Evolutionary conservation across 192 early-diverging fungal species (phyloP).

Genomic region (Pilobolus umbonatus): DNA sequence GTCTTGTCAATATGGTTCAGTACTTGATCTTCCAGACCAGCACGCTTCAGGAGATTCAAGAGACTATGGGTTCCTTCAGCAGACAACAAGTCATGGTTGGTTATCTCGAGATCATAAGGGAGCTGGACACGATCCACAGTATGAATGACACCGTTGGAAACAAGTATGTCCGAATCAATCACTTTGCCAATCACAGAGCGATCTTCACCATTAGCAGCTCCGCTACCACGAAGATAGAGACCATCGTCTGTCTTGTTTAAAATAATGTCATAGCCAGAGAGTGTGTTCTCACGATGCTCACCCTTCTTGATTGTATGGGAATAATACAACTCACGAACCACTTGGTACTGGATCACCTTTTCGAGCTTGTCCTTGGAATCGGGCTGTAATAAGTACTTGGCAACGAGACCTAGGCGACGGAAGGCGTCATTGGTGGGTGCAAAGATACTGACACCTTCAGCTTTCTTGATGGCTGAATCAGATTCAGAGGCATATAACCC

Average conservation of each 20-base stretch:
- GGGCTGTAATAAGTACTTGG: slow-evolving; percentile 39
- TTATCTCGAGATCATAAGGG: slow-evolving; percentile 39
- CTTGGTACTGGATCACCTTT: slow-evolving; percentile 53
- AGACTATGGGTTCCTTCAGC: slow-evolving; percentile 33
- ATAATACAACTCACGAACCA: slow-evolving; percentile 39
- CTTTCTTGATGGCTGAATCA: slow-evolving; percentile 38
- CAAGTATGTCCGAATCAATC: slow-evolving; percentile 31
- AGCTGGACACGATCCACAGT: slow-evolving; percentile 40
- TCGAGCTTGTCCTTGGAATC: slow-evolving; percentile 29
- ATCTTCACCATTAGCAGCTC: slow-evolving; percentile 24
- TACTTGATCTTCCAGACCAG: slow-evolving; percentile 38
- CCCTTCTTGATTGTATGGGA: slow-evolving; percentile 32
- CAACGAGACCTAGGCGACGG: slow-evolving; percentile 51
- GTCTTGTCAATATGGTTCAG: slow-evolving; percentile 28
- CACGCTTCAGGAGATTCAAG: slow-evolving; percentile 33
- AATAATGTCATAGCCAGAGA: slow-evolving; percentile 35
- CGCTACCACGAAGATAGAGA: slow-evolving; percentile 9
- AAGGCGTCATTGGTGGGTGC: slow-evolving; percentile 61
- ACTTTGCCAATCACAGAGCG: slow-evolving; percentile 20
- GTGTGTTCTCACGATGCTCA: slow-evolving; percentile 28
- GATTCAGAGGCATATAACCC: slow-evolving; percentile 48
- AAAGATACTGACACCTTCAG: slow-evolving; percentile 57
- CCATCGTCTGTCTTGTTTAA: slow-evolving; percentile 37
- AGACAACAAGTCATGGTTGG: slow-evolving; percentile 39
- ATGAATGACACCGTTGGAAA: slow-evolving; percentile 45